Conservation (phyloP, 371 early-diverging fungal genomes). For the Homolaphlyctis polyrhiza region DNA sequence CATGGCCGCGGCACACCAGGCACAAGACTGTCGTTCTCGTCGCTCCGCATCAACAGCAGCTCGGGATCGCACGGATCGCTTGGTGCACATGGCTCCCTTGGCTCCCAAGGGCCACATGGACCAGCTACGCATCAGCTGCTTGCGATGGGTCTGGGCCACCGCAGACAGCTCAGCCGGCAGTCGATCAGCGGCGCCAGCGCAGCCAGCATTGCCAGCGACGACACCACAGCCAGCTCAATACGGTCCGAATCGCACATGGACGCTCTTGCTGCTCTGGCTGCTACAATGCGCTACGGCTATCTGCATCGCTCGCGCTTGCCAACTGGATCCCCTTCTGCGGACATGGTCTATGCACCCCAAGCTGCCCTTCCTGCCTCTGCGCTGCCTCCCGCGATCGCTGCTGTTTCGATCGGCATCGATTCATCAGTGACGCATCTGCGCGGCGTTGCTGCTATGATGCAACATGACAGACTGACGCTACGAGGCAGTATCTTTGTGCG, state of each 20-base stretch:
- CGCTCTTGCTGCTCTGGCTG: neutral
- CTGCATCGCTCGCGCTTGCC: no score
- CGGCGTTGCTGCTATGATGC: neutral
- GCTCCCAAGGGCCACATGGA: no score
- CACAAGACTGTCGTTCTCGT: no score
- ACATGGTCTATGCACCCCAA: no score
- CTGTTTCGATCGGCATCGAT: neutral
- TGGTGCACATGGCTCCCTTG: no score
- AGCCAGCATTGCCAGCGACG: neutral
- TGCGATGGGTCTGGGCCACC: no score
- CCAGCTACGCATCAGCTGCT: no score
- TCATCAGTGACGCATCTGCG: neutral
- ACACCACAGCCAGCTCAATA: neutral
- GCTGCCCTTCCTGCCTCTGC: neutral
- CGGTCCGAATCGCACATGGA: neutral
- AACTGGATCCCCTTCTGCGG: no score
- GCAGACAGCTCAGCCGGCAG: neutral
- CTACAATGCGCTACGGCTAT: neutral
- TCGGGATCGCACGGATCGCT: no score
- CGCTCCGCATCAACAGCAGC: no score
- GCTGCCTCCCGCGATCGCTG: neutral
- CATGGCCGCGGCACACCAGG: no score
- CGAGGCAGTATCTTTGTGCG: neutral
- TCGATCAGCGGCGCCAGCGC: neutral
- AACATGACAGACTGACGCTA: neutral